These are phyloP conservation scores for Calonectria leucothoes DNA, from an alignment of 2,329 filamentous ascomycete genomes.

Conservation along the genomic window DNA sequence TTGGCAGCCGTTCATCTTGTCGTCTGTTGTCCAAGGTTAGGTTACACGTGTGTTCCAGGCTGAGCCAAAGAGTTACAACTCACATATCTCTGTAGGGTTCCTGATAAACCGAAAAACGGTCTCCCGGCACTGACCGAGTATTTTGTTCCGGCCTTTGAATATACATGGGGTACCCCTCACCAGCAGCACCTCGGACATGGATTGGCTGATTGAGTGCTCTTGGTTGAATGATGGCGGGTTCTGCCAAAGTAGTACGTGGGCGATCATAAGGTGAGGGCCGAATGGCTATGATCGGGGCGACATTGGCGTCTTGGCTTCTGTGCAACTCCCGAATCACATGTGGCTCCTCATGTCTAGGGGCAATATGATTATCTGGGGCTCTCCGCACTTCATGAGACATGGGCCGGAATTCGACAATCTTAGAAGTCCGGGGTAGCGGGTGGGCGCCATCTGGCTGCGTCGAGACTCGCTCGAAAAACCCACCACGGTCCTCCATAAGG, in stretches of 20 bases:
- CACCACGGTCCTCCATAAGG: slow-evolving; percentile 54
- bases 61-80: slow-evolving; percentile 17
- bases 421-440: slow-evolving; percentile 22
- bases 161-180: slow-evolving; percentile 20
- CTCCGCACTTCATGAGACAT: slow-evolving; percentile 22
- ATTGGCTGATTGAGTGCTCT: slow-evolving; percentile 9
- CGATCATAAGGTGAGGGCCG: slow-evolving; percentile 20
- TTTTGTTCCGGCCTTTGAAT: slow-evolving; percentile 21
- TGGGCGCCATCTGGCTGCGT: slow-evolving; percentile 25
- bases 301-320: slow-evolving; percentile 31
- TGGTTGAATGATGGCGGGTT: slow-evolving; percentile 21
- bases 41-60: not conserved
- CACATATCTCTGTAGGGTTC: slow-evolving; percentile 41
- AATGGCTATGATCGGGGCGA: slow-evolving; percentile 29
- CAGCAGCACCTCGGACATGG: slow-evolving; percentile 15
- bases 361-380: slow-evolving; percentile 28
- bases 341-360: slow-evolving; percentile 36
- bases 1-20: slow-evolving; percentile 21
- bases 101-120: slow-evolving; percentile 20
- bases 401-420: slow-evolving; percentile 28
- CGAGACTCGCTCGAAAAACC: slow-evolving; percentile 50
- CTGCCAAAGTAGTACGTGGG: slow-evolving; percentile 15
- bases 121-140: slow-evolving; percentile 26
- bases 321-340: slow-evolving; percentile 31
- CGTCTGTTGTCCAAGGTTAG: slow-evolving; percentile 36